phyloP scores from a whole-genome alignment of 139 green algal species.

The Chlorella sp. region DNA sequence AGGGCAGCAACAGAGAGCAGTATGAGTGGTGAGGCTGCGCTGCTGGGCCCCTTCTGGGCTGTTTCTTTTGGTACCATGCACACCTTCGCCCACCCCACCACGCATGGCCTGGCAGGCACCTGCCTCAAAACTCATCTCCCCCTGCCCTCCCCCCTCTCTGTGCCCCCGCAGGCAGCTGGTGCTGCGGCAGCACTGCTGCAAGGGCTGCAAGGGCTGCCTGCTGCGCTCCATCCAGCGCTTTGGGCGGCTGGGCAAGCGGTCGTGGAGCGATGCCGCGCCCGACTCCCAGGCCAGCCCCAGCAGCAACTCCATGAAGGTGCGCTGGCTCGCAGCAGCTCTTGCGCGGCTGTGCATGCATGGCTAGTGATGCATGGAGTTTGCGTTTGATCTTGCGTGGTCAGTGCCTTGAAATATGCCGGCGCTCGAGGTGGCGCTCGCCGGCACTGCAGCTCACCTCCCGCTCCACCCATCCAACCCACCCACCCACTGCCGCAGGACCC shows the following conservation, averaged over 20 bases:
- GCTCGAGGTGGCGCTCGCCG: too few relatives aligned
- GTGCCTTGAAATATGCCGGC: too few relatives aligned
- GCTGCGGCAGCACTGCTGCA: constrained; percentile 50
- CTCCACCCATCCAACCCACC: too few relatives aligned
- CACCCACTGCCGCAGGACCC: constrained; percentile 59
- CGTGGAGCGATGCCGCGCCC: neutral
- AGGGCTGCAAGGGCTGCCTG: constrained; percentile 68
- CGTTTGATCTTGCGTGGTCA: too few relatives aligned
- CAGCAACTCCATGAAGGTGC: constrained; percentile 9
- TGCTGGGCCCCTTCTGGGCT: neutral
- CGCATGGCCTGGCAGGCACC: too few relatives aligned
- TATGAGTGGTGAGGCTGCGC: neutral
- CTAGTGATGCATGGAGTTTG: neutral
- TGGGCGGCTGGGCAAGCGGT: constrained; percentile 58
- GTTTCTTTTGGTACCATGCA: too few relatives aligned
- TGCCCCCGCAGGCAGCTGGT: constrained; percentile 50
- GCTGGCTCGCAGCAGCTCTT: neutral
- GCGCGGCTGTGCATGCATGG: neutral
- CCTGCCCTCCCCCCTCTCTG: neutral
- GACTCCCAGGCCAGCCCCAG: neutral
- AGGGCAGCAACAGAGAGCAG: neutral
- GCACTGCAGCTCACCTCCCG: too few relatives aligned
- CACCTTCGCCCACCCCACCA: too few relatives aligned
- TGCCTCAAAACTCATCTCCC: too few relatives aligned
- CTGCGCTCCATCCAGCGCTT: constrained; percentile 67